Base-by-base conservation (phyloP, 805 yeast genomes). In the Teunomyces aglyptinius region DNA sequence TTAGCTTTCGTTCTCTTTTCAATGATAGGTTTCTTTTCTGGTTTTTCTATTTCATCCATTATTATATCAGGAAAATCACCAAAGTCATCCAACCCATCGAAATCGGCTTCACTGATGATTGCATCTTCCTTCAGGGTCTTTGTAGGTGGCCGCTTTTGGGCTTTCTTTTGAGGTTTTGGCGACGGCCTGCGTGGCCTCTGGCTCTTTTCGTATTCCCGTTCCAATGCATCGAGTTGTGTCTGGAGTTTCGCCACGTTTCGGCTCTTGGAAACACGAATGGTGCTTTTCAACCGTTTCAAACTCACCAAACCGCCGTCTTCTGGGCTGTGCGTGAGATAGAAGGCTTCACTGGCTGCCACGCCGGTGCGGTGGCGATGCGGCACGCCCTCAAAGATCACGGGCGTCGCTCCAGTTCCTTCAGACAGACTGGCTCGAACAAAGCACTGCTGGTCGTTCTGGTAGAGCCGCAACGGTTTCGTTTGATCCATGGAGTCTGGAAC, bases 401-500 rank as follows among this genome's bases (percentile, higher is more conserved):
- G 61, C 3, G 52, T 52, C 12, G 54, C 57, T 19, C 27, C 22
- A 8, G 50, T 40, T 13, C 48, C 51, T 4, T 59, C 67, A 7
- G 50, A 51, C 24, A 66, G 59, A 24, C 46, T 52, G 1, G 72
- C 72, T 46, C 64, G 61, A 27, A 71, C 47, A 15, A 71, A 50
- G 38, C 71, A 58, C 41, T 65, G 63, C 38, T 63, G 64, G 44
- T 63, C 64, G 44, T 59, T 60, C 43, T 68, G 71, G 53, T 67
- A 71, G 41, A 72, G 55, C 16, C 53, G 60, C 32, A 71, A 50
- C 4, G 67, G 66, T 42, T 59, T 57, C 3, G 59, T 38, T 46
- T 67, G 68, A 49, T 71, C 75, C 71, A 71, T 62, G 22, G 72
- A 60, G 43, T 68, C 73, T 4, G 75, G 75, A 7, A 69, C 61